Evolutionary conservation across 2,329 filamentous ascomycete species (phyloP).

Genomic region (Diplodia intermedia): DNA sequence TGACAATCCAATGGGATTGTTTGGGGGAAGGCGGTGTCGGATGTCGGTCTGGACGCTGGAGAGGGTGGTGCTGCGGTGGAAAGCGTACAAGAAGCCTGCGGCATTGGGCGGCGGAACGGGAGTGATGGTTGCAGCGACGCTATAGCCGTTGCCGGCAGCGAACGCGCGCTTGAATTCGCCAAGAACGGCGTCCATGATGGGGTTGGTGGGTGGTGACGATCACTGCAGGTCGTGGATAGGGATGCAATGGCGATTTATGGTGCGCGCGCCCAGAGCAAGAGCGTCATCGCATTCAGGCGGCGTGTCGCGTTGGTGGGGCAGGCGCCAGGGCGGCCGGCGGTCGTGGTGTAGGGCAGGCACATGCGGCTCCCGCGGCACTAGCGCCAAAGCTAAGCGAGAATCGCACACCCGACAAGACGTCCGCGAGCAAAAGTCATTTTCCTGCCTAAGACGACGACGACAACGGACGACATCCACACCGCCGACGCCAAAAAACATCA

Average conservation of each 20-base stretch:
- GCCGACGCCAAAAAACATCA: conserved; percentile 33
- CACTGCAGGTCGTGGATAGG: conserved; percentile 4
- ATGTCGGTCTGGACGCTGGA: conserved; percentile 73
- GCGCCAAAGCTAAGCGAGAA: conserved; percentile 32
- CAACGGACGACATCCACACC: conserved; percentile 32
- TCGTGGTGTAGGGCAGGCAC: conserved; percentile 13
- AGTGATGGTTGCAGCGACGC: conserved; percentile 75
- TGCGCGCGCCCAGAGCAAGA: neutral
- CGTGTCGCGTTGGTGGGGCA: conserved; percentile 27
- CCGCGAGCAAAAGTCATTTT: conserved; percentile 41
- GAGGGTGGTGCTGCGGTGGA: conserved; percentile 74
- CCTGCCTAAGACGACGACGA: conserved; percentile 34
- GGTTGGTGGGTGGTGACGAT: neutral
- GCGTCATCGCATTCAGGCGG: conserved; percentile 8
- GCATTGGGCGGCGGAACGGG: conserved; percentile 70
- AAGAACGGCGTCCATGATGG: conserved; percentile 58
- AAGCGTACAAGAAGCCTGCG: conserved; percentile 69
- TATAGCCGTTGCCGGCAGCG: conserved; percentile 69
- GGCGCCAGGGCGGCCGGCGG: neutral
- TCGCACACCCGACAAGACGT: conserved; percentile 25
- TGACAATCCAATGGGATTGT: conserved; percentile 62
- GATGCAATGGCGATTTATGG: neutral
- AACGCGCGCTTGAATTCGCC: conserved; percentile 75
- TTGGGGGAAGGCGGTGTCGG: conserved; percentile 68
- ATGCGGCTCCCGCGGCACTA: conserved; percentile 31